These are phyloP conservation scores for Gossypium australe DNA, from an alignment of 345 rosid genomes.

Conservation along the genomic window DNA sequence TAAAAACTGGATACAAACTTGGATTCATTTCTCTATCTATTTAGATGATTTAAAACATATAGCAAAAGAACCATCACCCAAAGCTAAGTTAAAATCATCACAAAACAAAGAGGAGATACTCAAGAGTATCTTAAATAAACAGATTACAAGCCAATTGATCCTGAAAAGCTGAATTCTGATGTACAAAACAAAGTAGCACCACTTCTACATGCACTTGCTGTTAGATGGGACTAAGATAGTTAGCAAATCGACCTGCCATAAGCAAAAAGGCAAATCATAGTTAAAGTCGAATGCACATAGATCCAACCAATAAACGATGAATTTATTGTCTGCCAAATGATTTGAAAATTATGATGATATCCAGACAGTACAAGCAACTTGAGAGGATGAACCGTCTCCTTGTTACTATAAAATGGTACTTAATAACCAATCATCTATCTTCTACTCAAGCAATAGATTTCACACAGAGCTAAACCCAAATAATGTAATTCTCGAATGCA, in stretches of 20 bases:
- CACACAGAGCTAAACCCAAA: neutral
- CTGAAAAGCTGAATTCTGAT: constrained; percentile 19
- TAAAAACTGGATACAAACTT: no score
- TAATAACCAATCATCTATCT: neutral
- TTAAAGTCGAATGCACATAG: neutral
- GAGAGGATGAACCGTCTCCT: neutral
- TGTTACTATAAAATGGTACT: neutral
- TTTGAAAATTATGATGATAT: neutral
- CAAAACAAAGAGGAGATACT: neutral
- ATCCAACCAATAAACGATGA: neutral
- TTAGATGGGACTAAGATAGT: constrained; percentile 81
- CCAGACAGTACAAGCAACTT: neutral
- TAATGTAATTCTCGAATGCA: neutral
- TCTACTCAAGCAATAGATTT: neutral
- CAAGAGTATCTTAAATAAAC: constrained; percentile 3
- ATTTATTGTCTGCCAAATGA: neutral
- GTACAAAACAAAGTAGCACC: constrained; percentile 11
- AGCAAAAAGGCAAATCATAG: neutral
- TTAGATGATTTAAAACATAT: neutral
- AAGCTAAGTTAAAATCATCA: neutral
- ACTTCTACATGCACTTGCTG: constrained; percentile 8
- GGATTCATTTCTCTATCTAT: neutral
- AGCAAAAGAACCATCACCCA: neutral
- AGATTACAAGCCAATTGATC: constrained; percentile 12
- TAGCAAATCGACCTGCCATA: constrained; percentile 65